Evolutionary conservation across 768 basidiomycete genomes (phyloP).

Genomic region (Fomitopsis pulvina): DNA sequence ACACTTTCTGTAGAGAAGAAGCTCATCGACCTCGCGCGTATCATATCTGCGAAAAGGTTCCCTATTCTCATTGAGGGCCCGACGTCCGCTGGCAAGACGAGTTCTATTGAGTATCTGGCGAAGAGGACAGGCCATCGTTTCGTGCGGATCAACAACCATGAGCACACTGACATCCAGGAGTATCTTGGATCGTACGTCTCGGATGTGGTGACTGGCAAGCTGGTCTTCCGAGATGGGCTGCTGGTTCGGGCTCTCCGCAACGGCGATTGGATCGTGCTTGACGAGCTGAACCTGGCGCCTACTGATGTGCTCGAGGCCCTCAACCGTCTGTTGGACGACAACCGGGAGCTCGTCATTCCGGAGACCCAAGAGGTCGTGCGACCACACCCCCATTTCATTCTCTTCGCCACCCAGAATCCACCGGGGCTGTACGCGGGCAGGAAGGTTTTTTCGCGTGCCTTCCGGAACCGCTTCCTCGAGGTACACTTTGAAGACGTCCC

Average conservation of each 20-base stretch:
- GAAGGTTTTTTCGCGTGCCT: conserved; percentile 91
- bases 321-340: conserved; percentile 94
- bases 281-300: conserved; percentile 95
- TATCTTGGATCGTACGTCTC: conserved; percentile 96
- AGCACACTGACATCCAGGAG: conserved; percentile 99
- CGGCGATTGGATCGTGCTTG: conserved; percentile 97
- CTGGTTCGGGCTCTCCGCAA: conserved; percentile 85
- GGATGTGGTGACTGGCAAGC: conserved; percentile 86
- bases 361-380: conserved; percentile 93
- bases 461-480: conserved; percentile 95
- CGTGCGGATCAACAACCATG: conserved; percentile 98
- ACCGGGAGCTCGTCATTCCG: conserved; percentile 90
- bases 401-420: conserved; percentile 98
- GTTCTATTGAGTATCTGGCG: conserved; percentile 93
- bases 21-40: conserved; percentile 89
- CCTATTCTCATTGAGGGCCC: conserved; percentile 97
- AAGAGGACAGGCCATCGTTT: conserved; percentile 90
- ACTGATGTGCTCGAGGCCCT: conserved; percentile 97
- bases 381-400: conserved; percentile 94
- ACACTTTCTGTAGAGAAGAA: conserved; percentile 94
- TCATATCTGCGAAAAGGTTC: conserved; percentile 81
- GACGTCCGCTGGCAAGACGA: conserved; percentile 96
- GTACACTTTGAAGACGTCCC: conserved; percentile 98
- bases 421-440: conserved; percentile 93
- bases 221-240: conserved; percentile 91